Evolutionary conservation across 2,329 filamentous ascomycete species (phyloP), one percentile per base, ranked within the genome.

Genomic region (Alternaria brassicicola): DNA sequence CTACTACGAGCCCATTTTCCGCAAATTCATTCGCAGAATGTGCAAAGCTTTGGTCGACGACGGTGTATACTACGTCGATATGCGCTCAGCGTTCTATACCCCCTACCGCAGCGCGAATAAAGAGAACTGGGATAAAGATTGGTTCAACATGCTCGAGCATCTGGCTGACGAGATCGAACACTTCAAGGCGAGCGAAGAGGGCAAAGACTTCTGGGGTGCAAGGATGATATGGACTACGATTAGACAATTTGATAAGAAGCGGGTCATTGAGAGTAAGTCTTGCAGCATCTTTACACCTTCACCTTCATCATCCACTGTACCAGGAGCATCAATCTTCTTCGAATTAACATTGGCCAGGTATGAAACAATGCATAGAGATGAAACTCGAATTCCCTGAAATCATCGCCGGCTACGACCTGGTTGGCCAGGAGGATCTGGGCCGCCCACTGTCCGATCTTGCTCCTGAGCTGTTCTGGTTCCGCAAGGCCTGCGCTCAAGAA

Each of bases 391-490:
- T 89, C 73, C 92, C 94, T 0, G 83, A 93, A 48, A 82, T 96
- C 7, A 87, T 97, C 67, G 88, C 90, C 25, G 94, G 94, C 10
- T 97, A 92, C 77, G 94, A 98, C 76, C 80, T 97, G 9, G 93
- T 97, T 5, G 93, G 92, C 0, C 90, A 94, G 76, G 94, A 97
- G 80, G 91, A 96, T 71, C 76, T 84, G 1, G 93, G 93, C 1
- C 86, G 91, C 12, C 84, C 92, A 0, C 85, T 97, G 25, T 83
- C 85, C 28, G 90, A 95, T 65, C 80, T 96, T 3, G 84, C 94
- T 0, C 93, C 93, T 0, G 87, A 96, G 70, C 81, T 98, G 0
- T 94, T 97, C 77, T 97, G 92, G 92, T 97, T 98, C 83, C 88
- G 89, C 64, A 93, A 94, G 76, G 86, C 89, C 68, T 97, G 93